phyloP scores from a whole-genome alignment of 148 eudicot species.

The Arctostaphylos glauca region DNA sequence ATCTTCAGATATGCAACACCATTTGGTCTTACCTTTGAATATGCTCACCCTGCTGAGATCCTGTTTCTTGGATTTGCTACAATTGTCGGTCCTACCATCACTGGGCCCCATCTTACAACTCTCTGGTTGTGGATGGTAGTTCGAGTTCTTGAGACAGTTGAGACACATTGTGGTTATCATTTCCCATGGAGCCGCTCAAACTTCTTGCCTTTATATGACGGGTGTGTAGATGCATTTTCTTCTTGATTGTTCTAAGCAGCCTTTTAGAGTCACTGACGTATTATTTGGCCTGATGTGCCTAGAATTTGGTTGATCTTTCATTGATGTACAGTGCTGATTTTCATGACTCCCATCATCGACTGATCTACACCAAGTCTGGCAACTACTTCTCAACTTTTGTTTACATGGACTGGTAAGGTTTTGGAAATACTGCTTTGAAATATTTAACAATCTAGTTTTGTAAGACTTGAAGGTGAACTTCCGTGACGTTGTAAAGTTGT shows the following conservation, averaged over 20 bases:
- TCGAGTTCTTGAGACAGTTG: constrained; percentile 97
- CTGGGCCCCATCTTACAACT: constrained; percentile 89
- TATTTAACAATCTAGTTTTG: neutral
- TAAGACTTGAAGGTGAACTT: neutral
- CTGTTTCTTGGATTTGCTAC: constrained; percentile 97
- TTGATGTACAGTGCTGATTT: constrained; percentile 70
- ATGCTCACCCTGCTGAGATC: constrained; percentile 97
- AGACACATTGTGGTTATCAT: constrained; percentile 93
- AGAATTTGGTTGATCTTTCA: neutral
- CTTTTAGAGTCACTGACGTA: neutral
- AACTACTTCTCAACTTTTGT: constrained; percentile 94
- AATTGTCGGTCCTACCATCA: constrained; percentile 83
- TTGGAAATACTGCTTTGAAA: neutral
- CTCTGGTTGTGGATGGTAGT: constrained; percentile 95
- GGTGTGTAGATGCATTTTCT: constrained; percentile 44
- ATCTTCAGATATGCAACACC: constrained; percentile 85
- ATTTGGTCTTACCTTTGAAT: constrained; percentile 96
- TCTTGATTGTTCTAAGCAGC: neutral
- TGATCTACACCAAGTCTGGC: constrained; percentile 87
- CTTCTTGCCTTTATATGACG: constrained; percentile 83
- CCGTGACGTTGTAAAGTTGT: too few species aligned
- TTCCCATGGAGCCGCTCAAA: constrained; percentile 96
- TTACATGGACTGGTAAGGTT: constrained; percentile 83
- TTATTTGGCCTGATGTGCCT: neutral
- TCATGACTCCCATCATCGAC: constrained; percentile 92